These are phyloP conservation scores for Fusarium bulbicola DNA, from an alignment of 2,329 filamentous ascomycete genomes.

Conservation along the genomic window DNA sequence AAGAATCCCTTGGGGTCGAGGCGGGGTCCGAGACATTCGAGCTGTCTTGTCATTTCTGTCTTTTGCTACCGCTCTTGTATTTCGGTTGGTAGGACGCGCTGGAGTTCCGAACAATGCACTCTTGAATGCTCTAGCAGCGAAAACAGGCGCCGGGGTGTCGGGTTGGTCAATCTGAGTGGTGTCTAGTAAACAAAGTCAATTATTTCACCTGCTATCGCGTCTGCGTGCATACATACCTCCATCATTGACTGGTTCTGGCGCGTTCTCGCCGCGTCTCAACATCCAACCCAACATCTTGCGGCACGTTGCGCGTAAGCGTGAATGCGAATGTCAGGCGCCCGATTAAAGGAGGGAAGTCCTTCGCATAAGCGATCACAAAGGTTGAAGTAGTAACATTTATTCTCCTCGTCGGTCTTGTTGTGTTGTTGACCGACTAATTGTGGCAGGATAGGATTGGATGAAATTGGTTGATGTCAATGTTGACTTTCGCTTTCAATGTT, in stretches of 20 bases:
- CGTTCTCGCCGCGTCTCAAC: constrained; percentile 57
- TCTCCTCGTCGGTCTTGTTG: neutral
- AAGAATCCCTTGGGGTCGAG: constrained; percentile 66
- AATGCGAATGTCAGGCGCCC: neutral
- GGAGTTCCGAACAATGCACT: constrained; percentile 71
- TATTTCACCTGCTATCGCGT: neutral
- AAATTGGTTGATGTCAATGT: constrained; percentile 25
- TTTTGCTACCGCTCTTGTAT: constrained; percentile 29
- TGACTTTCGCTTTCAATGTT: constrained; percentile 32
- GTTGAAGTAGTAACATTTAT: constrained; percentile 23
- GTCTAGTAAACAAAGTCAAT: constrained; percentile 41
- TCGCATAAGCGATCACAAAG: constrained; percentile 27
- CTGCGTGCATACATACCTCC: constrained; percentile 39
- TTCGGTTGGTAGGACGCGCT: constrained; percentile 50
- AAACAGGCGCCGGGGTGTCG: constrained; percentile 73
- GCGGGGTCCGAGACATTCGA: constrained; percentile 55
- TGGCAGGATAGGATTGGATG: constrained; percentile 21
- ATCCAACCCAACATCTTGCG: constrained; percentile 68
- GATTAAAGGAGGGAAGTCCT: neutral
- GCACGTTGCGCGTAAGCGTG: neutral
- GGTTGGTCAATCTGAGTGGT: constrained; percentile 64
- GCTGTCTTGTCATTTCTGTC: constrained; percentile 38
- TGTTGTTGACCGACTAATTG: constrained; percentile 13
- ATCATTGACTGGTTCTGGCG: constrained; percentile 46
- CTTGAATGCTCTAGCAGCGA: constrained; percentile 71